Base-by-base conservation (phyloP, 2,329 filamentous ascomycete species). In the Thelonectria discophora region DNA sequence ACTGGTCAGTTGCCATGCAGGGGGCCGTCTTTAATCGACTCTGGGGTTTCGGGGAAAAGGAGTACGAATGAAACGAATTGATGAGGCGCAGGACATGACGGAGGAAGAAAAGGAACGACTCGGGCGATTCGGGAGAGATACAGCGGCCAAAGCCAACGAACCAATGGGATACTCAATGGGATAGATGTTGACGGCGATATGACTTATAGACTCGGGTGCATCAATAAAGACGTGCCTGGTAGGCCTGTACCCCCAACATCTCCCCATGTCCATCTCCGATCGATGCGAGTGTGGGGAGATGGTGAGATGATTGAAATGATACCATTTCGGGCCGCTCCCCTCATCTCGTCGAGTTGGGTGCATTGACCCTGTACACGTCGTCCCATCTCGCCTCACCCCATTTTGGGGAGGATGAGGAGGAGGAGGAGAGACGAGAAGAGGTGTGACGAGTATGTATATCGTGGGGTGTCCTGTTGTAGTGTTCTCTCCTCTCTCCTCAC, bases 211-310 rank as follows among this genome's bases (percentile, higher is more conserved):
- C 49, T 21, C 49, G 50, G 32, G 24, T n/a, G n/a, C n/a, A n/a
- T n/a, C n/a, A 27, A 55, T 59, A 13, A 51, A 55, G n/a, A 20
- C 52, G 55, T 51, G 24, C 40, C 50, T 34, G n/a, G n/a, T n/a
- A n/a, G n/a, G n/a, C n/a, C n/a, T 18, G 13, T 43, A 45, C 15
- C 18, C 48, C 18, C 12, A 39, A 48, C 9, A 52, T 61, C 48
- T 53, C 48, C 42, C 51, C 48, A 24, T 24, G 4, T 7, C 24
- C 24, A 48, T 63, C 45, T 64, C 40, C 55, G 54, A 56, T 48
- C 17, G 48, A 56, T 67, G 61, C 51, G 58, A 62, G 59, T 62
- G 68, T 68, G 63, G 62, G 66, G 66, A 70, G 68, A 70, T 58
- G 48, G 24, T 27, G 42, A 61, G 58, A 51, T 46, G 53, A 51